Evolutionary conservation across 2,329 filamentous ascomycete genomes (phyloP).

Genomic region (Pseudogymnoascus sp.): DNA sequence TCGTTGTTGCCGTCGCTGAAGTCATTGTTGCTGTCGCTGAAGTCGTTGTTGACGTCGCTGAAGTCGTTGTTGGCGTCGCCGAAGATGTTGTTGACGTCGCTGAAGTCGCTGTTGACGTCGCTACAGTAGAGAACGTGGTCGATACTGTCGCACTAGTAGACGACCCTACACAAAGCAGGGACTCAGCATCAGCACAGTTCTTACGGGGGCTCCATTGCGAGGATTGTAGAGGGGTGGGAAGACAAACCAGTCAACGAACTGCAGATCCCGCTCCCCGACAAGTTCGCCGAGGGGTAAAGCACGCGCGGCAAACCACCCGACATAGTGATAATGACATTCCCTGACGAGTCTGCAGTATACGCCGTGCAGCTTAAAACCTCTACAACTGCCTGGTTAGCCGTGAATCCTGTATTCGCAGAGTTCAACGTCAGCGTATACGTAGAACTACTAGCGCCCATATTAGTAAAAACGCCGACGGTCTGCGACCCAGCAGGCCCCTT

Average conservation of each 20-base stretch:
- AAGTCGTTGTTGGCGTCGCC: constrained; percentile 16
- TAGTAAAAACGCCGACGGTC: constrained; percentile 31
- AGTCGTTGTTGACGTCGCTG: constrained; percentile 21
- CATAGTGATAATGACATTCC: constrained; percentile 35
- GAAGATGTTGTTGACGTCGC: too few relatives aligned
- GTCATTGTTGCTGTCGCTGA: constrained; percentile 21
- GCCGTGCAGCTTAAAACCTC: constrained; percentile 38
- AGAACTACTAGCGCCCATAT: constrained; percentile 29
- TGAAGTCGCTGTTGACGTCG: too few relatives aligned
- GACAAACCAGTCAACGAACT: neutral
- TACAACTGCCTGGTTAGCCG: constrained; percentile 26
- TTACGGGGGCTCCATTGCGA: neutral
- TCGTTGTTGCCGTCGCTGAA: constrained; percentile 19
- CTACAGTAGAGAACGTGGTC: neutral
- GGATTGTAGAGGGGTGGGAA: neutral
- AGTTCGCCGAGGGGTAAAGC: constrained; percentile 26
- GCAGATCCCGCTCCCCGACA: constrained; percentile 30
- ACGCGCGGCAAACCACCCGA: constrained; percentile 34
- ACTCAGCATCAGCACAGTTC: neutral
- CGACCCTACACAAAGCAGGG: neutral
- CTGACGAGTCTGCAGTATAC: constrained; percentile 33
- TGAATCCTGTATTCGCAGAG: constrained; percentile 32
- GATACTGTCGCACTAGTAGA: neutral
- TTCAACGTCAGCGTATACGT: constrained; percentile 25
- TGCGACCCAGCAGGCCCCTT: constrained; percentile 15